These are phyloP conservation scores for Imleria badia DNA, from an alignment of 768 basidiomycete species.

Conservation along the genomic window DNA sequence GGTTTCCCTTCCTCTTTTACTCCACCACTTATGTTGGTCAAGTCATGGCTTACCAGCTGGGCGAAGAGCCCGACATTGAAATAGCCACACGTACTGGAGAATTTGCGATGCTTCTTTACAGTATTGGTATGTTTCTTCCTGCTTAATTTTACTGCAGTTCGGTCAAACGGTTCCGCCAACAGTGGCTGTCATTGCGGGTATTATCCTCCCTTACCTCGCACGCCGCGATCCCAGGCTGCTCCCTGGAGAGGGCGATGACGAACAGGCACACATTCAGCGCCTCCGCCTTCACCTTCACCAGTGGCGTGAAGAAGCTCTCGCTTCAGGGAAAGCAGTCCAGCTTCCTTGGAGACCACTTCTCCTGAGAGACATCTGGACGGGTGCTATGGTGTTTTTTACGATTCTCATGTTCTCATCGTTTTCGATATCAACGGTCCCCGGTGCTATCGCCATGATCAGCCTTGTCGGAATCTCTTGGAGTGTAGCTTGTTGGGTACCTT, in stretches of 20 bases:
- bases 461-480: conserved; percentile 95
- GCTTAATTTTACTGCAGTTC: not conserved
- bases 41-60: conserved; percentile 82
- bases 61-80: conserved; percentile 75
- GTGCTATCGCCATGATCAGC: conserved; percentile 82
- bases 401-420: conserved; percentile 81
- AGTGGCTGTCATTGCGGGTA: conserved; percentile 88
- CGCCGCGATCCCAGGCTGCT: conserved; percentile 81
- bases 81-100: conserved; percentile 83
- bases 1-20: conserved; percentile 96
- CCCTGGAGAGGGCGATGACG: conserved; percentile 62
- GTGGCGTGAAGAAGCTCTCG: conserved; percentile 85
- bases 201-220: conserved; percentile 75
- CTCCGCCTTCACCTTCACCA: conserved; percentile 68
- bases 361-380: conserved; percentile 91
- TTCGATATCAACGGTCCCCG: conserved; percentile 71
- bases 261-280: conserved; percentile 70
- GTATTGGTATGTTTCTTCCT: conserved; percentile 58
- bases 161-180: conserved; percentile 1
- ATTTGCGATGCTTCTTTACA: conserved; percentile 87
- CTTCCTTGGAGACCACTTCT: conserved; percentile 90
- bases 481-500: conserved; percentile 97
- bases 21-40: conserved; percentile 94
- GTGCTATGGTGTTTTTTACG: conserved; percentile 78
- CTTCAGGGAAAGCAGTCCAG: conserved; percentile 68